Percentiles rank a stretch among this genome's conserved stretches.
Conservation (phyloP, 768 basidiomycete genomes). For the Russula foetens region DNA sequence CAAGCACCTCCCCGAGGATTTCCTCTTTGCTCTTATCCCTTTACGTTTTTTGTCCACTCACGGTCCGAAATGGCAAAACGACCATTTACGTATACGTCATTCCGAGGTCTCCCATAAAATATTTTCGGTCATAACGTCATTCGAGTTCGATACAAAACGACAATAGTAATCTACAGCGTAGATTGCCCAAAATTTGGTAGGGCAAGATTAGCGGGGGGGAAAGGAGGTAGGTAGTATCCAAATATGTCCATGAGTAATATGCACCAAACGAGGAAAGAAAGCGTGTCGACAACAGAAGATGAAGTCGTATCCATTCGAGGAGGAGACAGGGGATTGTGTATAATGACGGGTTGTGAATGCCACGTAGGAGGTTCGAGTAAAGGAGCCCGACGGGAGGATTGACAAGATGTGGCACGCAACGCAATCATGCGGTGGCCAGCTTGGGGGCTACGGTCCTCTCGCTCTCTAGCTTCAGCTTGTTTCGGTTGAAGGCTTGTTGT, state of each 20-base stretch:
- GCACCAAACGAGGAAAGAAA: slow-evolving; percentile 25
- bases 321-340: neutral
- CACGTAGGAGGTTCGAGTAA: neutral
- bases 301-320: neutral
- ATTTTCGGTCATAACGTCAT: neutral
- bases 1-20: too few relatives aligned
- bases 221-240: slow-evolving; percentile 18
- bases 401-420: slow-evolving; percentile 12
- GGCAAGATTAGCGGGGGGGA: slow-evolving; percentile 3
- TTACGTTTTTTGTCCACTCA: neutral
- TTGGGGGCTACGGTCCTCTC: slow-evolving; percentile 83
- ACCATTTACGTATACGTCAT: neutral
- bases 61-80: neutral
- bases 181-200: neutral
- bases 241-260: slow-evolving; percentile 19
- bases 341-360: neutral
- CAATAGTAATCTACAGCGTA: slow-evolving; percentile 15
- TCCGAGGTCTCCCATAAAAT: neutral
- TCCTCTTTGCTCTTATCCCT: neutral
- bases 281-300: slow-evolving; percentile 16
- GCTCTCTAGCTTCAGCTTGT: slow-evolving; percentile 81
- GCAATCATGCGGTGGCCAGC: slow-evolving; percentile 65
- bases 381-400: neutral
- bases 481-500: slow-evolving; percentile 80
- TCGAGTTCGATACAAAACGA: slow-evolving; percentile 16